A percentile compares a stretch with the other conserved stretches of the same genome.
Evolutionary conservation across 1,284 basidiomycete species (phyloP).

Genomic region (Phylloboletellus chloephorus): DNA sequence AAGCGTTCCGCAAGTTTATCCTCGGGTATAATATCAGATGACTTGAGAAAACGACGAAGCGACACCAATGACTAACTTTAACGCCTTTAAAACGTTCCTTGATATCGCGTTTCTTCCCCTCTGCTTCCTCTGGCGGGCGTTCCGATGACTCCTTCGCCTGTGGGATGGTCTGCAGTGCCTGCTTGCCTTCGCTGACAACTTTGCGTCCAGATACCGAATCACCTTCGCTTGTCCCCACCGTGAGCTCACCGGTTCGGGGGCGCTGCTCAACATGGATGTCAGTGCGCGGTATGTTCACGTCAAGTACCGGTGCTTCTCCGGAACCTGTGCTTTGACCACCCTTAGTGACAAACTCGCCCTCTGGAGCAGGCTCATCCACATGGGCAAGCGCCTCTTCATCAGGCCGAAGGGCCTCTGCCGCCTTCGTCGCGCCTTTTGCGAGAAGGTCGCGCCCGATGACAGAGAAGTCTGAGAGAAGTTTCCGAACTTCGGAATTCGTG

Average conservation of each 20-base stretch:
- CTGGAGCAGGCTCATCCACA: slow-evolving; percentile 68
- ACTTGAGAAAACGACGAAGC: background rate
- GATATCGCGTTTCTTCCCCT: slow-evolving; percentile 49
- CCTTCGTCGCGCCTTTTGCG: slow-evolving; percentile 70
- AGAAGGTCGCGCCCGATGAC: slow-evolving; percentile 85
- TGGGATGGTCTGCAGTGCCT: slow-evolving; percentile 1
- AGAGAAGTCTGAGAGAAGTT: slow-evolving; percentile 78
- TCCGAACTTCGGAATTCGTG: slow-evolving; percentile 90
- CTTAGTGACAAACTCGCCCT: slow-evolving; percentile 52
- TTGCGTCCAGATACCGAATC: slow-evolving; percentile 23
- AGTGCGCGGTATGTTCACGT: slow-evolving; percentile 45
- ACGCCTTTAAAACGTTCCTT: slow-evolving; percentile 43
- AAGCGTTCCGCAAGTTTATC: slow-evolving; percentile 29
- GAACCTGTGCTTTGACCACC: slow-evolving; percentile 43
- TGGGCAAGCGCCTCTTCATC: slow-evolving; percentile 53
- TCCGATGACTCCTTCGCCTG: slow-evolving; percentile 21
- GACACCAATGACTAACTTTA: slow-evolving; percentile 25
- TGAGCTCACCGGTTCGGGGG: slow-evolving; percentile 40
- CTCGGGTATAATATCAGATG: slow-evolving; percentile 10
- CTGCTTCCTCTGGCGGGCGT: slow-evolving; percentile 32
- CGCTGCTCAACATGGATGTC: slow-evolving; percentile 42
- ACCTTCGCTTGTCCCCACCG: slow-evolving; percentile 31
- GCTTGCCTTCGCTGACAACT: slow-evolving; percentile 13
- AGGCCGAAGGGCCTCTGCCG: slow-evolving; percentile 70
- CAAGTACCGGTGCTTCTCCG: slow-evolving; percentile 46